These are phyloP conservation scores for Boechera divaricarpa DNA, from an alignment of 345 rosid genomes.

Conservation along the genomic window DNA sequence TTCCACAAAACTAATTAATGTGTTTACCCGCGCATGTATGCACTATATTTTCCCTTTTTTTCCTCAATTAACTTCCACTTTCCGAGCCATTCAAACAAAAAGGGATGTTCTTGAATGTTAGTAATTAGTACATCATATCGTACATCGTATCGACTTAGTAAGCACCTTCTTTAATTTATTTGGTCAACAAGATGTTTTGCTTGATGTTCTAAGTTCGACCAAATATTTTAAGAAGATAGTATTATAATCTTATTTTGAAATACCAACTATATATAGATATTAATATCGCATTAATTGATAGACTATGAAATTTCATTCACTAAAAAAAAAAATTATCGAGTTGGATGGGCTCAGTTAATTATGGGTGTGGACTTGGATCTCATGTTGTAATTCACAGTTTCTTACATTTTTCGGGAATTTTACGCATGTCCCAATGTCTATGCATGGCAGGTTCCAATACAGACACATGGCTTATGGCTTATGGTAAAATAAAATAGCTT, in stretches of 20 bases:
- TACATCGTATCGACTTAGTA: constrained; percentile 19
- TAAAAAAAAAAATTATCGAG: background rate
- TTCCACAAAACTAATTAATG: constrained; percentile 39
- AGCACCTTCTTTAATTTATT: background rate
- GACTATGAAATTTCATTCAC: background rate
- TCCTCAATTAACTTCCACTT: background rate
- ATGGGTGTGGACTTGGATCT: constrained; percentile 36
- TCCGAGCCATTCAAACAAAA: background rate
- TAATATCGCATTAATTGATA: background rate
- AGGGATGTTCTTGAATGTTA: constrained; percentile 7
- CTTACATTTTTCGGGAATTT: constrained; percentile 12
- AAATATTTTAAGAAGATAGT: background rate
- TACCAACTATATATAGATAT: background rate
- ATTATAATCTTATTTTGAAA: background rate
- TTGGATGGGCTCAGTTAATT: constrained; percentile 1
- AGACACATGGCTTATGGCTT: constrained; percentile 31
- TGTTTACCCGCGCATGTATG: constrained; percentile 25
- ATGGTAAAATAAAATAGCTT: constrained; percentile 6
- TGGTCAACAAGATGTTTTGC: constrained; percentile 24
- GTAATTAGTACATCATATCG: background rate
- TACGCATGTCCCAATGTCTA: constrained; percentile 31
- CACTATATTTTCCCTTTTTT: background rate
- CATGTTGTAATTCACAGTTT: constrained; percentile 25
- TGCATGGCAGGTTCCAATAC: constrained; percentile 31
- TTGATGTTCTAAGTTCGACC: constrained; percentile 4